Percentiles rank a stretch among this genome's conserved stretches.
These are phyloP conservation scores for Diaporthe australafricana DNA, from an alignment of 2,329 filamentous ascomycete species.

Conservation along the genomic window DNA sequence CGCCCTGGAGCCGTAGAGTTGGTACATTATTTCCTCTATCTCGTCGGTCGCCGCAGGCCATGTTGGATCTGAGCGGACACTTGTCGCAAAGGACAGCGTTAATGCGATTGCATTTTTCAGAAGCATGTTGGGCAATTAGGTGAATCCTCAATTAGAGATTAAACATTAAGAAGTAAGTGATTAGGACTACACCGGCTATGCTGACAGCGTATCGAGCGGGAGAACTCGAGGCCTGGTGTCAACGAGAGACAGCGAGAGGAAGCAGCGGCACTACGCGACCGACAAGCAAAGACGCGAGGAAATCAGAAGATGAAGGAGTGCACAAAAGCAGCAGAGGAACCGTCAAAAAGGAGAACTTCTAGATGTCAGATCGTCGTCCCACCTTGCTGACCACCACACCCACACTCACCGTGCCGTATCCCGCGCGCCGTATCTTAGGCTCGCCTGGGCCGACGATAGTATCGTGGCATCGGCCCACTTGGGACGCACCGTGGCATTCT, in stretches of 20 bases:
- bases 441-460: conserved; percentile 6
- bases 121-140: neutral
- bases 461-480: conserved; percentile 27
- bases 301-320: neutral
- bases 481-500: neutral
- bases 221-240: neutral
- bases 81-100: conserved; percentile 49
- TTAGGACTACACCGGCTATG: neutral
- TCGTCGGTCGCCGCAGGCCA: conserved; percentile 72
- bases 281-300: neutral
- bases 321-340: neutral
- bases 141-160: neutral
- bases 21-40: conserved; percentile 73
- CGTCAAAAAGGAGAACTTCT: neutral
- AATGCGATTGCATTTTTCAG: neutral
- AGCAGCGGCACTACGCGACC: neutral
- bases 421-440: conserved; percentile 11
- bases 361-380: neutral
- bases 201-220: neutral
- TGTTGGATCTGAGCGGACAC: conserved; percentile 61
- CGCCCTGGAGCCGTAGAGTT: conserved; percentile 65
- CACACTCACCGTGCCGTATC: conserved; percentile 16
- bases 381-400: conserved; percentile 26
- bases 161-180: neutral
- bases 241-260: neutral